These are phyloP conservation scores for Phytopythium oedochilum DNA, from an alignment of 352 stramenopile species.

Conservation along the genomic window DNA sequence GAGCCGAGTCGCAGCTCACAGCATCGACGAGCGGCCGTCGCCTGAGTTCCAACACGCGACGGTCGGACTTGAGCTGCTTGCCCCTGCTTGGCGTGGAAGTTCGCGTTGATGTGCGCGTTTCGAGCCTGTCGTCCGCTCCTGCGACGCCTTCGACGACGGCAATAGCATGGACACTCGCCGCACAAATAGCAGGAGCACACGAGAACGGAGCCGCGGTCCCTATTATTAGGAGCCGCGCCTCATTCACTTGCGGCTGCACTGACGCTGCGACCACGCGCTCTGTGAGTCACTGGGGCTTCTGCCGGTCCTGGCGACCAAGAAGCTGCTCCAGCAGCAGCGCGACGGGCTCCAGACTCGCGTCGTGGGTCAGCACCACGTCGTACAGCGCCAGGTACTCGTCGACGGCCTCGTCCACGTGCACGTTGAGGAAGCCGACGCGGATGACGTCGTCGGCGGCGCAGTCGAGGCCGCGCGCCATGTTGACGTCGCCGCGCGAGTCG, in stretches of 20 bases:
- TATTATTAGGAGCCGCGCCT: background rate
- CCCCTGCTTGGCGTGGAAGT: background rate
- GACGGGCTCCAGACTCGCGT: constrained; percentile 46
- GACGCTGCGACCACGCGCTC: too few species aligned
- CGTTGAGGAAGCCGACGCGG: constrained; percentile 67
- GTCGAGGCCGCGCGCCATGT: constrained; percentile 53
- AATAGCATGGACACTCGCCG: background rate
- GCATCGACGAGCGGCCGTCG: background rate
- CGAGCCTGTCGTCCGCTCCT: background rate
- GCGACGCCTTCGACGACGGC: background rate
- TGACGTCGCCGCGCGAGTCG: constrained; percentile 55
- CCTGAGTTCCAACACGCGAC: too few species aligned
- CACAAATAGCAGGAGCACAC: background rate
- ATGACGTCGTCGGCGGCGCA: constrained; percentile 34
- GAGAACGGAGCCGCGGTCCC: background rate
- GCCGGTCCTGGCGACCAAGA: background rate
- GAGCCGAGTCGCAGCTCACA: background rate
- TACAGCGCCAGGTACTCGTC: constrained; percentile 61
- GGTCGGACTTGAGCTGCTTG: too few species aligned
- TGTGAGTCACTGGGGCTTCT: constrained; percentile 7
- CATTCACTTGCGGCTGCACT: background rate
- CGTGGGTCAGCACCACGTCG: constrained; percentile 67
- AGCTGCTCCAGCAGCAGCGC: constrained; percentile 49
- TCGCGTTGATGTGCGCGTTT: background rate
- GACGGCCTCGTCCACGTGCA: constrained; percentile 53